Conservation (phyloP, 1,284 basidiomycete genomes). For the Lignosus rhinocerotis region DNA sequence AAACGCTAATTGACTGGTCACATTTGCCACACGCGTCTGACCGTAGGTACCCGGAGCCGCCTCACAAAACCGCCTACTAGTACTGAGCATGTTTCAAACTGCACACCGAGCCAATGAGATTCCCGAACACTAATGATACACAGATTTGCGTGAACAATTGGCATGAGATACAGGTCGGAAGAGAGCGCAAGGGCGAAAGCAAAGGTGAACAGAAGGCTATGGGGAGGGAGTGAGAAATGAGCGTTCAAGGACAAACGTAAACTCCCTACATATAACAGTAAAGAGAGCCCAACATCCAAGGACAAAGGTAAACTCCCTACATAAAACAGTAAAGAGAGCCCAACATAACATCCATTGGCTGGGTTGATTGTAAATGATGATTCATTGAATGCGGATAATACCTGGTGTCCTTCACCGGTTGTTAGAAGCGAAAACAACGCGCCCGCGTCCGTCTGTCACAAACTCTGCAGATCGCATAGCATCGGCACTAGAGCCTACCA, state of each 20-base stretch:
- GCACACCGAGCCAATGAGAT: neutral
- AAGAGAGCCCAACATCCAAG: neutral
- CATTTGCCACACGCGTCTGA: neutral
- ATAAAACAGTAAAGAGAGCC: neutral
- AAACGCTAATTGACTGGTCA: neutral
- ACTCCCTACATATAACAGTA: neutral
- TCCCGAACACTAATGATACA: neutral
- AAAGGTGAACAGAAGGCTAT: neutral
- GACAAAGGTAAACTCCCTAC: neutral
- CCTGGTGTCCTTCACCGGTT: neutral
- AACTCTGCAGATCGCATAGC: conserved; percentile 8
- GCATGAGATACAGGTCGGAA: neutral
- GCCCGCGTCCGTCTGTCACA: conserved; percentile 22
- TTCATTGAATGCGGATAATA: too few species aligned
- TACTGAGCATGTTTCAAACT: neutral
- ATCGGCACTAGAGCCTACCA: conserved; percentile 8
- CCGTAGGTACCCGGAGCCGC: neutral
- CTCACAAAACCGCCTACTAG: neutral
- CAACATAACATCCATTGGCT: too few species aligned
- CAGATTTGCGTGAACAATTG: neutral
- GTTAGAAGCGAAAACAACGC: conserved; percentile 20
- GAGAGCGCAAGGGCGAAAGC: neutral
- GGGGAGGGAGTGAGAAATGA: too few species aligned
- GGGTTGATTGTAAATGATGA: too few species aligned
- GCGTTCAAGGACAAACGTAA: neutral